Evolutionary conservation across 1,284 basidiomycete genomes (phyloP), one percentile per base, ranked within the genome.

Genomic region (Singerocomus inundabilis): DNA sequence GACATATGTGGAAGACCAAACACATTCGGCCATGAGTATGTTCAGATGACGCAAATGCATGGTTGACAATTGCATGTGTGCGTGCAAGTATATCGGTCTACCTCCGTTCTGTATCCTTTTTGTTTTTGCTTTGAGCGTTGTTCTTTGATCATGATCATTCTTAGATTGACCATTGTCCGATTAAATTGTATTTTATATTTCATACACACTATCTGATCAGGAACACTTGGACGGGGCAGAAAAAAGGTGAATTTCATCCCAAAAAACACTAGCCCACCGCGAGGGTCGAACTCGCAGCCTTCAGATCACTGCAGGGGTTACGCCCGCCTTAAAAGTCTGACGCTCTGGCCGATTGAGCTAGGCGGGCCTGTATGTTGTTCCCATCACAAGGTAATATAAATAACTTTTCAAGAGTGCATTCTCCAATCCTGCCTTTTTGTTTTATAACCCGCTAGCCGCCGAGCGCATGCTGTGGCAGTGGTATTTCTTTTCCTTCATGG

Each of bases 251-350:
- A 21, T 21, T 21, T 21, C 21, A 21, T 21, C 21, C 4, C 21
- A 21, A 21, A 21, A 21, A 21, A 21, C 21, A 21, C 21, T 84
- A 88, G 85, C 84, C 85, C 85, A 88, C 85, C 85, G 85, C 84
- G 85, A 88, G 86, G 85, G 85, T 89, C 86, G 85, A 89, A 89
- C 85, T 87, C 84, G 84, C 86, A 89, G 84, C 85, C 85, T 88
- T 88, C 86, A 85, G 83, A 42, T 56, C 81, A 85, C 81, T 77
- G 81, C 80, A 81, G 84, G 85, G 81, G 81, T 86, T 80, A 42
- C 3, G 3, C 65, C 67, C 67, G 62, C 63, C 65, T 48, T 65
- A 65, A 65, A 65, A 85, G 84, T 84, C 82, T 84, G 84, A 85
- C 80, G 82, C 62, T 64, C 62, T 64, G 59, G 28, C 62, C 62